phyloP scores from a whole-genome alignment of 768 basidiomycete genomes.

The Cantharellus cinnabarinus region DNA sequence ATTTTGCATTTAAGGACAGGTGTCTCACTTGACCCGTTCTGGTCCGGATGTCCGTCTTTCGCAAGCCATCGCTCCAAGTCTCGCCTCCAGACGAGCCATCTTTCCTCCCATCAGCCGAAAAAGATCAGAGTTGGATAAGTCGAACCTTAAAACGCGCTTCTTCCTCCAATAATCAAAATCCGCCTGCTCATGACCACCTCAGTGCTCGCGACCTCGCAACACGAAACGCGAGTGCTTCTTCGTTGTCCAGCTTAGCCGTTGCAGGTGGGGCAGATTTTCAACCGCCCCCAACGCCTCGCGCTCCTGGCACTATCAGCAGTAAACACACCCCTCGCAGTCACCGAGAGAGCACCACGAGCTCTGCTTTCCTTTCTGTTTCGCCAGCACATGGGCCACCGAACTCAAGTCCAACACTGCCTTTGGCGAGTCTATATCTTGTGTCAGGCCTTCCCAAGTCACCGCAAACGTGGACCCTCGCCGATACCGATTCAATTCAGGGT shows the following conservation, averaged over 20 bases:
- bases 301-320: background rate
- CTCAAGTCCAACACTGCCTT: conserved; percentile 5
- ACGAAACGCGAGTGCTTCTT: background rate
- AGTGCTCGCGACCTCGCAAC: background rate
- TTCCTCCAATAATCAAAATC: no score
- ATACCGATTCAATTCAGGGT: conserved; percentile 62
- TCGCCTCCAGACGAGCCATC: no score
- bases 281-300: background rate
- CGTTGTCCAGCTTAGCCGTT: background rate
- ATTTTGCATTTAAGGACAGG: no score
- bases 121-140: no score
- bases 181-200: background rate
- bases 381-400: background rate
- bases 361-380: background rate
- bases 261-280: background rate
- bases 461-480: conserved; percentile 75
- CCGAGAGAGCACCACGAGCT: background rate
- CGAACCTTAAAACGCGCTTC: no score
- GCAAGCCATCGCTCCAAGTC: no score
- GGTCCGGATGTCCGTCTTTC: no score
- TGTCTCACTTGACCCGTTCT: no score
- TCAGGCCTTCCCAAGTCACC: conserved; percentile 69
- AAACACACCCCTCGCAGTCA: background rate
- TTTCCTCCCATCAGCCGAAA: no score
- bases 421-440: conserved; percentile 16